Evolutionary conservation across 1,284 basidiomycete genomes (phyloP).

Genomic region (Stygiomarasmius scandens): DNA sequence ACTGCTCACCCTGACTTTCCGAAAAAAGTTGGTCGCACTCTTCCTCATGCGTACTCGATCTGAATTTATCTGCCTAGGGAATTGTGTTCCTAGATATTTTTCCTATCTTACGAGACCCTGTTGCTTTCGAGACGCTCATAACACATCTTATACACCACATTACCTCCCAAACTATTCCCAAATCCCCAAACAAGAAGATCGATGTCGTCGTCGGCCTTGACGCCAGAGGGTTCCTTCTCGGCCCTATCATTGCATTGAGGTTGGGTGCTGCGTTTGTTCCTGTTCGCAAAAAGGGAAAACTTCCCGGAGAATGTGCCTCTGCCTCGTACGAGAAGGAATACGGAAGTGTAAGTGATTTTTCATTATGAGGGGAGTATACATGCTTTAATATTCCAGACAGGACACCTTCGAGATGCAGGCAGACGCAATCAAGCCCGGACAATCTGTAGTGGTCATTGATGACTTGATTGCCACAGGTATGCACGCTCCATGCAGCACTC

Average conservation of each 20-base stretch:
- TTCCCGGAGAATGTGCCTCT: constrained; percentile 84
- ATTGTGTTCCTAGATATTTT: constrained; percentile 89
- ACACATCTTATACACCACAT: constrained; percentile 90
- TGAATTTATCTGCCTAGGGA: constrained; percentile 52
- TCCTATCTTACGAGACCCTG: constrained; percentile 83
- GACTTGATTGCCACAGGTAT: constrained; percentile 95
- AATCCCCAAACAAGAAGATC: constrained; percentile 68
- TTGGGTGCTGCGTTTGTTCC: constrained; percentile 96
- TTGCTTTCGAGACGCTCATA: constrained; percentile 88
- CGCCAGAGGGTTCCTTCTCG: constrained; percentile 94
- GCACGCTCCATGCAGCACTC: constrained; percentile 14
- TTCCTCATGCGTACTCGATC: background rate
- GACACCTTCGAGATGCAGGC: constrained; percentile 96
- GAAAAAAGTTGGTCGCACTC: constrained; percentile 65
- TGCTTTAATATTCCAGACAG: constrained; percentile 41
- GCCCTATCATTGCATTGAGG: constrained; percentile 89
- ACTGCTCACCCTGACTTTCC: constrained; percentile 82
- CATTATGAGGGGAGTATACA: background rate
- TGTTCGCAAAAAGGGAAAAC: constrained; percentile 92
- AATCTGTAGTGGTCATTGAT: constrained; percentile 89
- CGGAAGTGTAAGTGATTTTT: constrained; percentile 61
- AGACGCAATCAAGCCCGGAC: constrained; percentile 81
- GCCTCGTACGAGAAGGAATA: constrained; percentile 95
- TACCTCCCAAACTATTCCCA: constrained; percentile 73
- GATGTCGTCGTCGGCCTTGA: constrained; percentile 97